These are phyloP conservation scores for Fusarium nisikadoi DNA, from an alignment of 2,329 filamentous ascomycete species.

Conservation along the genomic window DNA sequence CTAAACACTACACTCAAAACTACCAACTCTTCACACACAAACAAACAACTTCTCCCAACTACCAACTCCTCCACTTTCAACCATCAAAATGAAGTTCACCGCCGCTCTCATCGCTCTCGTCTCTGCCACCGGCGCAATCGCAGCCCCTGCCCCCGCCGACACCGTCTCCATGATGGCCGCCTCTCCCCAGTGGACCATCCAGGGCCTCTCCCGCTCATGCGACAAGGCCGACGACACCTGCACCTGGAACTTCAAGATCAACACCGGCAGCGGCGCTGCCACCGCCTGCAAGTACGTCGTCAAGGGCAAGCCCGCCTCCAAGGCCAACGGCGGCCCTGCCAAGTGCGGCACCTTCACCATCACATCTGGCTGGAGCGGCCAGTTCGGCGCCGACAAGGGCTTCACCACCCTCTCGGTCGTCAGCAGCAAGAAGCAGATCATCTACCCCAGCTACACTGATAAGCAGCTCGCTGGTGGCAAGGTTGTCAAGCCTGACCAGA, in stretches of 20 bases:
- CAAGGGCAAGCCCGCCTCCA: slow-evolving; percentile 48
- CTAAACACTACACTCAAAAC: slow-evolving; percentile 1
- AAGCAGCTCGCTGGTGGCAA: slow-evolving; percentile 56
- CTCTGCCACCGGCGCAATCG: slow-evolving; percentile 46
- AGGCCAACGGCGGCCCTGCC: slow-evolving; percentile 51
- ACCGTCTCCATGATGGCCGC: slow-evolving; percentile 54
- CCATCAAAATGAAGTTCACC: slow-evolving; percentile 56
- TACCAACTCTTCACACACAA: background rate
- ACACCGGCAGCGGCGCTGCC: slow-evolving; percentile 55
- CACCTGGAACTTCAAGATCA: slow-evolving; percentile 57
- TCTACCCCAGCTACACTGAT: slow-evolving; percentile 64
- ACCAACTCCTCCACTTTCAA: background rate
- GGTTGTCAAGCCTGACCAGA: slow-evolving; percentile 60
- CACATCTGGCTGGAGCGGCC: slow-evolving; percentile 64
- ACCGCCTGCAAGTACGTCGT: slow-evolving; percentile 45
- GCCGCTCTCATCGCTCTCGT: slow-evolving; percentile 50
- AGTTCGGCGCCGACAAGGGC: slow-evolving; percentile 62
- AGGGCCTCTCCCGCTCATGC: slow-evolving; percentile 54
- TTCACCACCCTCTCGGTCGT: slow-evolving; percentile 65
- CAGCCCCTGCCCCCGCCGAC: slow-evolving; percentile 46
- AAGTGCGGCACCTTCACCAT: slow-evolving; percentile 62
- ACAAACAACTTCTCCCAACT: background rate
- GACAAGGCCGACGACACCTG: slow-evolving; percentile 52
- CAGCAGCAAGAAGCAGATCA: slow-evolving; percentile 54
- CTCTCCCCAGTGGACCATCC: slow-evolving; percentile 55